A percentile compares a stretch with the other conserved stretches of the same genome.
Evolutionary conservation across 805 yeast genomes (phyloP).

Genomic region (Schwanniomyces polymorphus): DNA sequence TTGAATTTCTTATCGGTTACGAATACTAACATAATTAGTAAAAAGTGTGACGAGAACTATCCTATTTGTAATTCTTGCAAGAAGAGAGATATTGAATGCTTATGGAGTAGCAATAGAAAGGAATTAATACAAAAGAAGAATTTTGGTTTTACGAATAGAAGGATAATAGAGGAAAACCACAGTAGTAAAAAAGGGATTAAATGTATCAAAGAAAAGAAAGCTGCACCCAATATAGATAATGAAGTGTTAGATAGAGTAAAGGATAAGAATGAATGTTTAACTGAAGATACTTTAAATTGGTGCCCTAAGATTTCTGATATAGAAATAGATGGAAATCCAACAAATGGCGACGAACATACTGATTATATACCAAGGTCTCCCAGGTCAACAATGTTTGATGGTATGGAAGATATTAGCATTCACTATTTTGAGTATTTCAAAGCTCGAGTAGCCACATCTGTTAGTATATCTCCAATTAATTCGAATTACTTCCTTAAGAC

Average conservation of each 20-base stretch:
- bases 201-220: conserved; percentile 6
- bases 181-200: conserved; percentile 16
- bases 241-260: background rate
- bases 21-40: conserved; percentile 4
- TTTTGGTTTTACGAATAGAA: background rate
- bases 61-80: conserved; percentile 19
- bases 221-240: background rate
- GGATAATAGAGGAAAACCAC: conserved; percentile 20
- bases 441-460: background rate
- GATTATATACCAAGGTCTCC: background rate
- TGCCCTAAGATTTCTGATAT: background rate
- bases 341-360: background rate
- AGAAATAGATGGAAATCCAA: background rate
- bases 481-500: conserved; percentile 4
- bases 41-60: conserved; percentile 22
- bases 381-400: background rate
- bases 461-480: conserved; percentile 9
- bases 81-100: conserved; percentile 11
- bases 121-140: background rate
- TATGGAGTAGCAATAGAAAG: conserved; percentile 5
- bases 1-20: background rate
- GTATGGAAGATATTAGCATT: background rate
- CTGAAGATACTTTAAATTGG: no score
- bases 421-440: background rate
- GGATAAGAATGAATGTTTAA: no score